Conservation (phyloP, 176 grass and related monocot species). For the Calamus simplicifolius region DNA sequence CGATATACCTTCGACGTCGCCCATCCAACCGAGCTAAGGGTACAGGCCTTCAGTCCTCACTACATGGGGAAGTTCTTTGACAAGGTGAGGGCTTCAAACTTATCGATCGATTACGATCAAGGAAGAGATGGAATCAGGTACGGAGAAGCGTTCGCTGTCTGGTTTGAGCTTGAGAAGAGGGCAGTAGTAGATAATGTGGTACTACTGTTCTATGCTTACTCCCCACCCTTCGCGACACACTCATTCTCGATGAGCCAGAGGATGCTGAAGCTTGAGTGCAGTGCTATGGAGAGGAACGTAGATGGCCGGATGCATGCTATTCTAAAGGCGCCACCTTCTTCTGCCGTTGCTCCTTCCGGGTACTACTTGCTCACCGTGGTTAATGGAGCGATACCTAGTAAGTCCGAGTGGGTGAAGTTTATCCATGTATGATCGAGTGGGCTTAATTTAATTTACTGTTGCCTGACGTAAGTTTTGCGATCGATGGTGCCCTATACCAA, state of each 20-base stretch:
- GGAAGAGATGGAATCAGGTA: conserved; percentile 1
- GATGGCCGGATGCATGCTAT: conserved; percentile 2
- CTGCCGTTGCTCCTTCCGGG: conserved; percentile 22
- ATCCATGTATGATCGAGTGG: conserved; percentile 11
- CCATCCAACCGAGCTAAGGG: conserved; percentile 33
- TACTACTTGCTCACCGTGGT: conserved; percentile 38
- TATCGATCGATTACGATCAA: background rate
- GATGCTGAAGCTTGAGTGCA: conserved; percentile 20
- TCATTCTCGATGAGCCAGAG: conserved; percentile 39
- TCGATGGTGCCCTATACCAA: no score
- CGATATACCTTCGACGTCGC: conserved; percentile 14
- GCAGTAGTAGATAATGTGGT: conserved; percentile 9
- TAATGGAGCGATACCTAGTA: conserved; percentile 33
- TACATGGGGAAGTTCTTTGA: conserved; percentile 22
- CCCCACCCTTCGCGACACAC: conserved; percentile 34
- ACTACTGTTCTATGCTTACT: conserved; percentile 12
- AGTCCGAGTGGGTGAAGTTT: conserved; percentile 32
- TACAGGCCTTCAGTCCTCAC: conserved; percentile 30
- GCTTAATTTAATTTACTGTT: no score
- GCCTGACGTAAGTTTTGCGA: no score
- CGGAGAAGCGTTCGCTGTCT: conserved; percentile 7
- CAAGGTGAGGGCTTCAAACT: background rate
- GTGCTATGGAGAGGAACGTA: background rate
- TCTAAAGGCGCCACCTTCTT: conserved; percentile 26
- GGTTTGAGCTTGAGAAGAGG: conserved; percentile 10